phyloP scores from a whole-genome alignment of 495 filamentous ascomycete genomes.

The Podospora conica region DNA sequence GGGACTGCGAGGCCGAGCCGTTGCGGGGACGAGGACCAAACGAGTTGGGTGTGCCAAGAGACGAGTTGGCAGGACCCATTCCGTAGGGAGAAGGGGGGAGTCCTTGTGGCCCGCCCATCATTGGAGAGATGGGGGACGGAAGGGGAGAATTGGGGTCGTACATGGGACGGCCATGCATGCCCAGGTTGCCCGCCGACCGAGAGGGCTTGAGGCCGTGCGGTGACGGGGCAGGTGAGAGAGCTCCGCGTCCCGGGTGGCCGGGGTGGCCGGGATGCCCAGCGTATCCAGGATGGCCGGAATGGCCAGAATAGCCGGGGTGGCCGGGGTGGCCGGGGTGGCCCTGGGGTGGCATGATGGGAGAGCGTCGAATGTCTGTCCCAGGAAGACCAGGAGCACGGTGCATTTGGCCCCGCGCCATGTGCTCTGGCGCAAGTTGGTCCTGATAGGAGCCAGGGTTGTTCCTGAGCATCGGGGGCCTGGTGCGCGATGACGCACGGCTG shows the following conservation, averaged over 20 bases:
- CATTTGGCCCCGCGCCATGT: constrained; percentile 22
- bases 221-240: constrained; percentile 21
- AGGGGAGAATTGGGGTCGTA: constrained; percentile 29
- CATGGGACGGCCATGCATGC: constrained; percentile 25
- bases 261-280: not conserved
- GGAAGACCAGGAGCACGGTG: constrained; percentile 42
- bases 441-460: constrained; percentile 46
- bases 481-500: constrained; percentile 43
- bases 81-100: constrained; percentile 24
- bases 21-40: constrained; percentile 22
- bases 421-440: constrained; percentile 25
- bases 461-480: constrained; percentile 34
- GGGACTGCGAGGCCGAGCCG: constrained; percentile 43
- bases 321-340: constrained; percentile 31
- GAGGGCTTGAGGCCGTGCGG: constrained; percentile 23
- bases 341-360: constrained; percentile 43
- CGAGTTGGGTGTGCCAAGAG: constrained; percentile 25
- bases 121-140: constrained; percentile 43
- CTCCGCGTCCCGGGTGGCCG: constrained; percentile 14
- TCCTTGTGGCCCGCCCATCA: constrained; percentile 19
- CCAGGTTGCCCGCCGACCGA: constrained; percentile 27
- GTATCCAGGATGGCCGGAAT: not conserved
- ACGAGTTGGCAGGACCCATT: constrained; percentile 16
- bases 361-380: constrained; percentile 39
- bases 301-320: not conserved